Conservation (phyloP, 2,329 filamentous ascomycete genomes). For the Aspergillus ustus region DNA sequence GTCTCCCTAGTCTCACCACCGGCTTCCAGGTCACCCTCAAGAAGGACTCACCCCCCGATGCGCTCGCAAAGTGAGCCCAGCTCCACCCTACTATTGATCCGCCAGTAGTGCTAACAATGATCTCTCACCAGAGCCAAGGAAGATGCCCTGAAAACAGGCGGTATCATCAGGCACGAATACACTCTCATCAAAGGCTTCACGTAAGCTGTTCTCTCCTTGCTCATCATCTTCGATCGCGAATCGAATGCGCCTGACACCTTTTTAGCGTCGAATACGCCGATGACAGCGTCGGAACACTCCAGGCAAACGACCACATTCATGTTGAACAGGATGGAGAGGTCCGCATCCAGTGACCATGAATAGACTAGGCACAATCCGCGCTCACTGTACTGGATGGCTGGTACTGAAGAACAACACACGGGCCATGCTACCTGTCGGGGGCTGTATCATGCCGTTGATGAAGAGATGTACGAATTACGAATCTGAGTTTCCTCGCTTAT, state of each 20-base stretch:
- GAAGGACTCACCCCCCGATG: constrained; percentile 65
- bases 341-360: constrained; percentile 63
- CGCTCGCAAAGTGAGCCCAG: constrained; percentile 68
- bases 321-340: constrained; percentile 77
- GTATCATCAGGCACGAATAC: constrained; percentile 83
- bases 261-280: constrained; percentile 73
- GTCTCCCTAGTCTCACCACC: not conserved
- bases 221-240: not conserved
- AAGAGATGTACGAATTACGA: constrained; percentile 27
- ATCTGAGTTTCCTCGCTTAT: constrained; percentile 12
- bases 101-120: constrained; percentile 20
- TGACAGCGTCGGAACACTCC: constrained; percentile 68
- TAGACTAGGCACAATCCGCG: not conserved
- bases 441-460: constrained; percentile 1
- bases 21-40: constrained; percentile 75
- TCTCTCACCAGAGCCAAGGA: constrained; percentile 70
- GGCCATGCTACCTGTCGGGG: not conserved
- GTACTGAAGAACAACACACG: constrained; percentile 3
- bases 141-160: constrained; percentile 73
- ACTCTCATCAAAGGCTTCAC: constrained; percentile 89
- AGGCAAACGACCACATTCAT: constrained; percentile 67
- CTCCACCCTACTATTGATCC: not conserved
- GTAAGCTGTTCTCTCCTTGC: constrained; percentile 58
- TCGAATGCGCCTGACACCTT: constrained; percentile 14
- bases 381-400: not conserved